Evolutionary conservation across 768 basidiomycete species (phyloP).

Genomic region (Lepiota subincarnata): DNA sequence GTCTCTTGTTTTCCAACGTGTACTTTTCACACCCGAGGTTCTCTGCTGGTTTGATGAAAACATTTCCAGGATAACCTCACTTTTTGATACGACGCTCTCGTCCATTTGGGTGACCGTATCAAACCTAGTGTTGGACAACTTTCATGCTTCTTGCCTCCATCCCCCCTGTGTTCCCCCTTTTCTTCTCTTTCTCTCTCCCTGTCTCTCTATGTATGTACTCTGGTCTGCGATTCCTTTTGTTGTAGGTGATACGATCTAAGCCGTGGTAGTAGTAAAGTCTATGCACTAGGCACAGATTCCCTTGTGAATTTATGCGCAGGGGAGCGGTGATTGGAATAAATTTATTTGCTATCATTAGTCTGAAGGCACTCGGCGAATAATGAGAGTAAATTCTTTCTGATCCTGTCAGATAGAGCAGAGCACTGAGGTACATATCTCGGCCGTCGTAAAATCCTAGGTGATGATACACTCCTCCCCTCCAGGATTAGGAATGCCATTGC

Average conservation of each 20-base stretch:
- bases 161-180: not conserved
- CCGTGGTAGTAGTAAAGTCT: conserved; percentile 1
- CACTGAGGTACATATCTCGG: not conserved
- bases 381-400: too few relatives aligned
- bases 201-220: conserved; percentile 8
- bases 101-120: not conserved
- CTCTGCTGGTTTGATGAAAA: not conserved
- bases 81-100: not conserved
- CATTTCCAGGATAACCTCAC: too few relatives aligned
- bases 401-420: not conserved
- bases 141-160: conserved; percentile 7
- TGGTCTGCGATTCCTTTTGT: not conserved
- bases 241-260: conserved; percentile 7
- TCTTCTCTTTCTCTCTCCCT: not conserved
- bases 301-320: conserved; percentile 4
- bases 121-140: conserved; percentile 4
- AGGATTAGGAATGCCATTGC: conserved; percentile 15
- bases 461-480: conserved; percentile 25
- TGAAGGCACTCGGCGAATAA: too few relatives aligned
- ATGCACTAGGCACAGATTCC: conserved; percentile 4
- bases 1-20: not conserved
- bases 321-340: conserved; percentile 6
- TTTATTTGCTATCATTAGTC: conserved; percentile 9
- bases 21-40: not conserved
- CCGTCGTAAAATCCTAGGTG: conserved; percentile 16